Conservation (phyloP, 2,329 filamentous ascomycete genomes). For the Colletotrichum nymphaeae region DNA sequence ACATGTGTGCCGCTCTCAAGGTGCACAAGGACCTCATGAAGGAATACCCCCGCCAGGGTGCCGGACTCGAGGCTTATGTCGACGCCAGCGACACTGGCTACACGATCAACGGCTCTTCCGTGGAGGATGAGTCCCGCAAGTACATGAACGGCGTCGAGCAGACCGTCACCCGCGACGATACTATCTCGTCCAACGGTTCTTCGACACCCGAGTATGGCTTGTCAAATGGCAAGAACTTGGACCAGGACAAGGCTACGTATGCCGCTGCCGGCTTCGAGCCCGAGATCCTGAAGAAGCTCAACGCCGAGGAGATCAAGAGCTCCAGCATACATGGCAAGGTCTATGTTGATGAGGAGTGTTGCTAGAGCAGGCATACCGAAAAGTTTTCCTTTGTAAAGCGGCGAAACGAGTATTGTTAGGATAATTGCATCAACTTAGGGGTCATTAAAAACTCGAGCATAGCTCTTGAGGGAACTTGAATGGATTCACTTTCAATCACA, state of each 20-base stretch:
- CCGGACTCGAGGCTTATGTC: slow-evolving; percentile 76
- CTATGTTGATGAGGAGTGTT: slow-evolving; percentile 8
- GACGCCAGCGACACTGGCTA: slow-evolving; percentile 76
- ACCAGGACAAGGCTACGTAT: background rate
- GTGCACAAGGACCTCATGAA: slow-evolving; percentile 74
- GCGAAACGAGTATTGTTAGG: too few relatives aligned
- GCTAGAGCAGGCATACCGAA: background rate
- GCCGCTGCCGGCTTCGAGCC: background rate
- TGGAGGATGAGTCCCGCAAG: slow-evolving; percentile 1
- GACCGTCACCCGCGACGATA: slow-evolving; percentile 1
- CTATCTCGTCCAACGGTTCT: slow-evolving; percentile 5
- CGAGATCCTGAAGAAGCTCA: background rate
- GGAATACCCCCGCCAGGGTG: slow-evolving; percentile 71
- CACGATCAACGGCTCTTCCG: slow-evolving; percentile 45
- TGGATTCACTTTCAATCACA: background rate
- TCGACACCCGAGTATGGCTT: slow-evolving; percentile 19
- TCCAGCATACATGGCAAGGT: background rate
- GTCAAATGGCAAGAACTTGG: slow-evolving; percentile 18
- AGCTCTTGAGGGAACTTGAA: background rate
- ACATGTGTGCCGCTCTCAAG: slow-evolving; percentile 70
- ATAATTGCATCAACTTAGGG: background rate
- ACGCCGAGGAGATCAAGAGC: background rate
- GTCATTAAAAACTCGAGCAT: background rate
- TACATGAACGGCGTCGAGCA: slow-evolving; percentile 2
- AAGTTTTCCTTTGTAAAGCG: background rate